Base-by-base conservation (phyloP, 2,329 filamentous ascomycete genomes). In the Fusarium circinatum region DNA sequence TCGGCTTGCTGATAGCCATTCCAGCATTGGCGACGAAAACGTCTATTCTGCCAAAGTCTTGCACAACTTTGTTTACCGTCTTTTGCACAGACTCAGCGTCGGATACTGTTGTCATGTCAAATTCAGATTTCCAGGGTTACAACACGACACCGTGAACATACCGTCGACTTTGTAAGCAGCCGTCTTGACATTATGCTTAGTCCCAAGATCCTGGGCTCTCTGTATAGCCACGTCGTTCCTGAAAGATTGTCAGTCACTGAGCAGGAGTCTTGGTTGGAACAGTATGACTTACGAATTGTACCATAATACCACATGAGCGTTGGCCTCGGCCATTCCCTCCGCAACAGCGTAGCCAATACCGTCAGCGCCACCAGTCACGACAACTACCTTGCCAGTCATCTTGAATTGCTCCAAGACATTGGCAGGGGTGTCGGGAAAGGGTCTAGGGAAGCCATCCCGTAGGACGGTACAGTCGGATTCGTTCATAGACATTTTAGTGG, bases 1-100 rank as follows among this genome's bases (percentile, higher is more conserved):
- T 85, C 0, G 86, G 84, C 75, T 89, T 89, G 0, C 85, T 87
- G 24, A 86, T 87, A 5, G 52, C 62, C 39, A 55, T 68, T 17
- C 65, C 65, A 32, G 56, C 56, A 14, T 58, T 58, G 11, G 56
- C 56, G 3, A 58, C 24, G 24, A 58, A 58, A 17, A 58, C 56
- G 14, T 58, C 56, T 30, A 58, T 36, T 14, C 20, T 38, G 12
- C 42, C 56, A 34, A 58, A 36, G 5, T 49, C 41, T 14, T 49
- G 2, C 5, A 18, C 20, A 0, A 58, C 30, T 5, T 56, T 8
- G 6, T 30, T 30, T 30, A 56, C 26, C 1, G 52, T 11, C 8
- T 20, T 42, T 24, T 56, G 26, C 5, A 56, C 52, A 2, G 52
- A 56, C 20, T 20, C 36, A 20, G 52, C 38, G 13, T 56, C 12